Percentiles rank a stretch among this genome's conserved stretches.
Conservation (phyloP, 805 yeast genomes). For the Ogataea chonburiensis region DNA sequence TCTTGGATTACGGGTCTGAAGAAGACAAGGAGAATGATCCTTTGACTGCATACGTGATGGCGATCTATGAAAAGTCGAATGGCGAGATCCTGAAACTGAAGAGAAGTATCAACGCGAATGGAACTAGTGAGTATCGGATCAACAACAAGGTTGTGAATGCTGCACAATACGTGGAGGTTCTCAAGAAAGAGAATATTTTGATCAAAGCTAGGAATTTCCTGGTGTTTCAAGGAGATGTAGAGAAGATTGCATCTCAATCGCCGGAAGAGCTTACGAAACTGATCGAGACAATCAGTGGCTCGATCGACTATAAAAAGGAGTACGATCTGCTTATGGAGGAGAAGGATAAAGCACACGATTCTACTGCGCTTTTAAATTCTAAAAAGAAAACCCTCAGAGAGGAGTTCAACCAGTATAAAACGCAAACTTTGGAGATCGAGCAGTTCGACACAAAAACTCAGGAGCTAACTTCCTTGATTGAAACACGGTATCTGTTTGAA, state of each 20-base stretch:
- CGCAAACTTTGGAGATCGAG: conserved; percentile 71
- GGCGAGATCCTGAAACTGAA: conserved; percentile 61
- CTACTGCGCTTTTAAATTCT: conserved; percentile 61
- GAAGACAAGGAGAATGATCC: conserved; percentile 37
- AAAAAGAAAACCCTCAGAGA: conserved; percentile 66
- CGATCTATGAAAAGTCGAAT: conserved; percentile 63
- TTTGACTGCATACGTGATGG: conserved; percentile 69
- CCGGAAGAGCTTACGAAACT: conserved; percentile 69
- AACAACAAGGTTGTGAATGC: conserved; percentile 62
- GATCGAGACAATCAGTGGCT: conserved; percentile 83
- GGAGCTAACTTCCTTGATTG: conserved; percentile 48
- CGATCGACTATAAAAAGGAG: conserved; percentile 61
- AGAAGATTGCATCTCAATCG: conserved; percentile 85
- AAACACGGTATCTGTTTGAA: conserved; percentile 57
- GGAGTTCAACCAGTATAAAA: conserved; percentile 76
- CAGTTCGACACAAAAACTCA: conserved; percentile 54
- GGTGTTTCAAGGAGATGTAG: conserved; percentile 97
- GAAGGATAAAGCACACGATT: conserved; percentile 62
- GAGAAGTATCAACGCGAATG: conserved; percentile 57
- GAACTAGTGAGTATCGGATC: conserved; percentile 66
- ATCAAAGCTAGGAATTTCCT: conserved; percentile 88
- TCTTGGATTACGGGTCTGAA: conserved; percentile 30
- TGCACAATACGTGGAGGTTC: conserved; percentile 58
- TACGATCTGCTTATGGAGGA: conserved; percentile 65
- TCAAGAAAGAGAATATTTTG: conserved; percentile 77